phyloP scores from a whole-genome alignment of 441 rosid genomes.

The Populus hybrid region DNA sequence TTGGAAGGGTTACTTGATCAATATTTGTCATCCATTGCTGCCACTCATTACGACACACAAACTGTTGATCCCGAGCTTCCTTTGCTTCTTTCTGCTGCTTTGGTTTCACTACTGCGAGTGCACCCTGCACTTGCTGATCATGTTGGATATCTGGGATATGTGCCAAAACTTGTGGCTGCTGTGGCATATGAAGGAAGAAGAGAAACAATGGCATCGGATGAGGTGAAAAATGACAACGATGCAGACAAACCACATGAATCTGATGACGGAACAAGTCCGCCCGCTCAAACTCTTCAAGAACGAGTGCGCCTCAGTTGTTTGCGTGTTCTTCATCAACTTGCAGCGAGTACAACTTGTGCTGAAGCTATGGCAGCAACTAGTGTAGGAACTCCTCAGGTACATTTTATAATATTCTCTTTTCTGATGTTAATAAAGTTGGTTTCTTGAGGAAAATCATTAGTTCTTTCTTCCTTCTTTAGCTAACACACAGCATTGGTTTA shows the following conservation, averaged over 20 bases:
- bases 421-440: not conserved
- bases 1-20: conserved; percentile 98
- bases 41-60: conserved; percentile 79
- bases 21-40: conserved; percentile 92
- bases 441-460: not conserved
- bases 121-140: conserved; percentile 99
- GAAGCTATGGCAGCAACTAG: conserved; percentile 99
- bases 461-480: not conserved
- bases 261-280: conserved; percentile 55
- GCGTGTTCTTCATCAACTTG: conserved; percentile 98
- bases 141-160: conserved; percentile 93
- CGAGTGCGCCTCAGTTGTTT: conserved; percentile 98
- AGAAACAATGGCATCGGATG: conserved; percentile 88
- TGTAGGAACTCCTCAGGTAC: conserved; percentile 92
- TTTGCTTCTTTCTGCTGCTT: conserved; percentile 95
- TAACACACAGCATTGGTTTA: not conserved
- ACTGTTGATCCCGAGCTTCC: conserved; percentile 94
- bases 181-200: conserved; percentile 28
- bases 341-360: conserved; percentile 94
- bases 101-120: conserved; percentile 95
- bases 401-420: conserved; percentile 1
- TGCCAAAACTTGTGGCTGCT: too few species aligned
- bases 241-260: conserved; percentile 48
- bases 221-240: conserved; percentile 43
- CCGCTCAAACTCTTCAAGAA: conserved; percentile 91